Percentiles rank a stretch among this genome's conserved stretches.
phyloP scores from a whole-genome alignment of 495 filamentous ascomycete genomes.

The Aspergillus cavernicola region DNA sequence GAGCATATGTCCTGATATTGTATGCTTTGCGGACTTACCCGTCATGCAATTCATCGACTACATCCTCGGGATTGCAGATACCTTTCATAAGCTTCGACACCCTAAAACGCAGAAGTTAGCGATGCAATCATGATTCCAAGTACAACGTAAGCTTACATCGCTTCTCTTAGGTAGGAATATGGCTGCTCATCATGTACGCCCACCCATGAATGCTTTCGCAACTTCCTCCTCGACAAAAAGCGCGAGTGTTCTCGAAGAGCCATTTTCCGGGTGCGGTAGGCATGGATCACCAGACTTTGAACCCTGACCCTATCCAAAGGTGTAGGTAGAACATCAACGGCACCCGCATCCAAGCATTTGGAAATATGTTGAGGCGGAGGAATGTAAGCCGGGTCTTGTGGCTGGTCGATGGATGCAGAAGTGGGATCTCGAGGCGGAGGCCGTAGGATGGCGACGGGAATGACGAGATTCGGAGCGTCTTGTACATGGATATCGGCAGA shows the following conservation, averaged over 20 bases:
- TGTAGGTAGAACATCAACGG: constrained; percentile 75
- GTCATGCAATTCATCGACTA: constrained; percentile 49
- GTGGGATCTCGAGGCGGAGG: constrained; percentile 26
- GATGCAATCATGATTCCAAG: neutral
- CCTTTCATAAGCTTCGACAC: constrained; percentile 88
- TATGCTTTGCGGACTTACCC: constrained; percentile 14
- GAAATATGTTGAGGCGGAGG: constrained; percentile 49
- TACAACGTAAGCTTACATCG: constrained; percentile 45
- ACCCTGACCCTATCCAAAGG: constrained; percentile 69
- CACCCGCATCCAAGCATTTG: constrained; percentile 77
- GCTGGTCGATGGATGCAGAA: constrained; percentile 32
- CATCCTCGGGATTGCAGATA: constrained; percentile 75
- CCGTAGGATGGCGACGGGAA: constrained; percentile 68
- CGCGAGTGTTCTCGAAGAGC: constrained; percentile 64
- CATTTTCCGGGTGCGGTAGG: constrained; percentile 73
- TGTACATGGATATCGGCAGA: constrained; percentile 66
- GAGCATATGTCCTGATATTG: neutral
- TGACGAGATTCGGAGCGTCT: constrained; percentile 66
- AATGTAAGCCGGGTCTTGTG: constrained; percentile 25
- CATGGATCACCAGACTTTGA: constrained; percentile 72
- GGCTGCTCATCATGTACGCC: constrained; percentile 81
- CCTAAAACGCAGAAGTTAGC: constrained; percentile 46
- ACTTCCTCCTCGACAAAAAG: constrained; percentile 59
- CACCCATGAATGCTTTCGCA: constrained; percentile 87
- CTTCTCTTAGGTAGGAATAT: constrained; percentile 85